Evolutionary conservation across 2,329 filamentous ascomycete species (phyloP).

Genomic region (Ilyonectria robusta): DNA sequence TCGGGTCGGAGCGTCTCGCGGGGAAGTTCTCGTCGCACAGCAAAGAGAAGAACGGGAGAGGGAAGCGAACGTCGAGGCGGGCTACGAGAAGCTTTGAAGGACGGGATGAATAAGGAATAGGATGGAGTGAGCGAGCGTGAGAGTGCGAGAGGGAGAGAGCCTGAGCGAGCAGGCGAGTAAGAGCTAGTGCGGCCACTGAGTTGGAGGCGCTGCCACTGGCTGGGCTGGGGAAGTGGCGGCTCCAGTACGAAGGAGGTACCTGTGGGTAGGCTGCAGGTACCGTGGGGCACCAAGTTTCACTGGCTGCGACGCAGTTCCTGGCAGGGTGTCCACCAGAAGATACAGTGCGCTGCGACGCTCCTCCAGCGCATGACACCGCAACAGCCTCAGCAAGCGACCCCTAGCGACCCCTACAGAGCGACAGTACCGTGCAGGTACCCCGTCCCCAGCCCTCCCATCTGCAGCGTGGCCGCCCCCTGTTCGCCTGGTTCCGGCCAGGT

Average conservation of each 20-base stretch:
- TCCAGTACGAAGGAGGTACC: slow-evolving; percentile 26
- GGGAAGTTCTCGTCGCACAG: slow-evolving; percentile 46
- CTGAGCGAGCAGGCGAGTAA: slow-evolving; percentile 37
- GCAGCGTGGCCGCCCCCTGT: slow-evolving; percentile 4
- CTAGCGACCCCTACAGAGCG: background rate
- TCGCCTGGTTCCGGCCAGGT: background rate
- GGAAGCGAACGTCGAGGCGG: slow-evolving; percentile 26
- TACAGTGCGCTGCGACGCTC: background rate
- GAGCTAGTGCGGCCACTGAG: slow-evolving; percentile 38
- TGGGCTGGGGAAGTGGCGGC: slow-evolving; percentile 34
- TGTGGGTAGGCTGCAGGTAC: slow-evolving; percentile 14
- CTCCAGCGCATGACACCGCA: background rate
- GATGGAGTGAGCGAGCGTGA: slow-evolving; percentile 24
- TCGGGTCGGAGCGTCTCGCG: slow-evolving; percentile 27
- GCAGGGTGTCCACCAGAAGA: background rate
- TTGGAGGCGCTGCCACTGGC: slow-evolving; percentile 36
- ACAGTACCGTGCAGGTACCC: slow-evolving; percentile 8
- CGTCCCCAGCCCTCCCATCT: background rate
- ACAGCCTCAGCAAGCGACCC: background rate
- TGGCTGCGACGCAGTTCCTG: background rate
- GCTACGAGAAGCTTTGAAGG: slow-evolving; percentile 27
- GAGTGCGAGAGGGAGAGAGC: slow-evolving; percentile 27
- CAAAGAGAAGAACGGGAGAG: slow-evolving; percentile 40
- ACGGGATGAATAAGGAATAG: slow-evolving; percentile 22
- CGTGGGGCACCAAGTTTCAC: slow-evolving; percentile 4